These are phyloP conservation scores for Epichloe coenophiala DNA, from an alignment of 2,329 filamentous ascomycete species.

Conservation along the genomic window DNA sequence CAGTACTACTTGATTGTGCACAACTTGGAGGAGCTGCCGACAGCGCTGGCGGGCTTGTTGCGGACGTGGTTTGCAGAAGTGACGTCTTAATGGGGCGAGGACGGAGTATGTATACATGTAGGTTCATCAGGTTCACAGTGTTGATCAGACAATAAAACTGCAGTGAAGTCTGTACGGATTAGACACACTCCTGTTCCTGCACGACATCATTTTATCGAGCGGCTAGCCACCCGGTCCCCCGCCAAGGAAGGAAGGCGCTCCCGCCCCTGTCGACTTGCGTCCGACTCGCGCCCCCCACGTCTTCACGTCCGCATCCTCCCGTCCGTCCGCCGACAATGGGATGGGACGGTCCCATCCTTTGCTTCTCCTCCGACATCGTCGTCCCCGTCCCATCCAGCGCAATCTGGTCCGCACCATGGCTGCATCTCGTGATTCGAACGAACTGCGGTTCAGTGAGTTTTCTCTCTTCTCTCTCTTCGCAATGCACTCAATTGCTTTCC, in stretches of 20 bases:
- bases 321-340: too few relatives aligned
- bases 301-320: too few relatives aligned
- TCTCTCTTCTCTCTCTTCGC: not conserved
- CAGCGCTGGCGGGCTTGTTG: constrained; percentile 73
- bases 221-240: too few relatives aligned
- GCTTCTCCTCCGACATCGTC: not conserved
- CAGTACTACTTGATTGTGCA: constrained; percentile 92
- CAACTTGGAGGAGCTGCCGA: constrained; percentile 80
- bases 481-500: not conserved
- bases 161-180: too few relatives aligned
- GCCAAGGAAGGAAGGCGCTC: too few relatives aligned
- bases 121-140: too few relatives aligned
- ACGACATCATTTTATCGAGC: too few relatives aligned
- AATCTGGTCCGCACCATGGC: constrained; percentile 4
- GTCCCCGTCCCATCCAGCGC: not conserved
- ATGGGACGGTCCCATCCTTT: too few relatives aligned
- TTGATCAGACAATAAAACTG: not conserved
- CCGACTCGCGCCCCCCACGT: too few relatives aligned
- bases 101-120: too few relatives aligned
- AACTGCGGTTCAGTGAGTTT: constrained; percentile 22
- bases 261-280: too few relatives aligned
- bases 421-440: constrained; percentile 1
- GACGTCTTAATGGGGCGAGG: constrained; percentile 21
- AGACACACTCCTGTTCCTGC: too few relatives aligned
- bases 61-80: constrained; percentile 90